Evolutionary conservation across 176 grass and related monocot species (phyloP).

Genomic region (Eremochloa ophiuroides): DNA sequence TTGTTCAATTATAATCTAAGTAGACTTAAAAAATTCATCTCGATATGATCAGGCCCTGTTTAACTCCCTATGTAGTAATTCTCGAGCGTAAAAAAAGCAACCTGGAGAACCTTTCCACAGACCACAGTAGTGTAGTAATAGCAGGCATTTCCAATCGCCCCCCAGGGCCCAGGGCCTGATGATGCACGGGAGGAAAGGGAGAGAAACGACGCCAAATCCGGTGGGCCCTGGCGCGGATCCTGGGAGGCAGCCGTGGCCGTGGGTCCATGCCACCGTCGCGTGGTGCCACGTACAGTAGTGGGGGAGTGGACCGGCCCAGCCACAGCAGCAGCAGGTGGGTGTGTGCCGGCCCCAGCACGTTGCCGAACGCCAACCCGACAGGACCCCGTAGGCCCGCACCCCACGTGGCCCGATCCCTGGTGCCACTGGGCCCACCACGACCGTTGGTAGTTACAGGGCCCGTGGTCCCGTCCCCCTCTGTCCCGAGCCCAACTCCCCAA

Average conservation of each 20-base stretch:
- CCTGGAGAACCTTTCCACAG: too few species aligned
- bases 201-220: constrained; percentile 11
- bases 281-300: neutral
- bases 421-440: constrained; percentile 10
- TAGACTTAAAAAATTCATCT: too few species aligned
- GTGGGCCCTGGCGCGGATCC: constrained; percentile 2
- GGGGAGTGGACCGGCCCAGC: neutral
- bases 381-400: neutral
- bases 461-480: neutral
- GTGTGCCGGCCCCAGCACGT: constrained; percentile 25
- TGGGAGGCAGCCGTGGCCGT: neutral
- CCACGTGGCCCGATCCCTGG: constrained; percentile 15
- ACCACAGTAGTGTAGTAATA: too few species aligned
- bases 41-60: too few species aligned
- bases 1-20: too few species aligned
- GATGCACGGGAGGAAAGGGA: neutral
- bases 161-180: too few species aligned
- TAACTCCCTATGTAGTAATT: too few species aligned
- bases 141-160: too few species aligned
- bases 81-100: too few species aligned
- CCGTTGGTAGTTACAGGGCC: constrained; percentile 53
- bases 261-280: neutral
- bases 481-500: neutral
- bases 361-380: neutral
- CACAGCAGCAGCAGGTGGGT: neutral